A percentile compares a stretch with the other conserved stretches of the same genome.
These are phyloP conservation scores for Malbranchea cinnamomea DNA, from an alignment of 2,329 filamentous ascomycete genomes.

Conservation along the genomic window DNA sequence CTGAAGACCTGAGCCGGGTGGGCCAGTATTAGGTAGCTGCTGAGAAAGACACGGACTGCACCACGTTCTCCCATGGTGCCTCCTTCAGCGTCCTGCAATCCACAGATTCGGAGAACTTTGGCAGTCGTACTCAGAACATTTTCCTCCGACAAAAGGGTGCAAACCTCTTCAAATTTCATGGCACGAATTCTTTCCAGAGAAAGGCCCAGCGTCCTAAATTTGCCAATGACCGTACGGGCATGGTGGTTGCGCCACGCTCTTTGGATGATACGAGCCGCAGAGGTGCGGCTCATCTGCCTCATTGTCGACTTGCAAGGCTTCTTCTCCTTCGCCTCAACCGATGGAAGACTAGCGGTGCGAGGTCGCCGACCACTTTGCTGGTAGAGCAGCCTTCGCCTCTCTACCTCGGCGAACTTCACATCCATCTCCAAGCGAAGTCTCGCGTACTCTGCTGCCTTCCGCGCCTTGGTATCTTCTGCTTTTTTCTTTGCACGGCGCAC, in stretches of 20 bases:
- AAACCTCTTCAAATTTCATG: conserved; percentile 45
- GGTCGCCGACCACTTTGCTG: conserved; percentile 35
- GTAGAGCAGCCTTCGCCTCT: conserved; percentile 38
- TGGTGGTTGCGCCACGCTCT: conserved; percentile 39
- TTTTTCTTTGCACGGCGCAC: conserved; percentile 51
- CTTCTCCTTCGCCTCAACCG: conserved; percentile 31
- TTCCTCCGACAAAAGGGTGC: conserved; percentile 38
- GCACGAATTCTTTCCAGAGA: conserved; percentile 37
- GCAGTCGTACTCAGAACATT: conserved; percentile 38
- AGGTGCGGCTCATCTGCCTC: conserved; percentile 32
- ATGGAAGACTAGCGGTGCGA: conserved; percentile 34
- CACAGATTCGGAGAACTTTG: conserved; percentile 41
- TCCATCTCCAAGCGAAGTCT: conserved; percentile 46
- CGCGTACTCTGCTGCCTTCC: conserved; percentile 46
- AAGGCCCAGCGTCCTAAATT: conserved; percentile 37
- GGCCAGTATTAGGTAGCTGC: conserved; percentile 46
- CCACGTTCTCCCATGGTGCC: conserved; percentile 34
- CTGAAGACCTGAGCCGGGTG: conserved; percentile 47
- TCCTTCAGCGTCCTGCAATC: conserved; percentile 37
- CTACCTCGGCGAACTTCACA: conserved; percentile 49
- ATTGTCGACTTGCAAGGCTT: conserved; percentile 19
- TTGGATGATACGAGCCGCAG: conserved; percentile 44
- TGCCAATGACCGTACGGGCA: conserved; percentile 34
- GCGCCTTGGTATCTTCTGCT: conserved; percentile 50
- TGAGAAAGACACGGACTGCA: conserved; percentile 46